Base-by-base conservation (phyloP, 2,329 filamentous ascomycete genomes). In the Moelleriella libera region DNA sequence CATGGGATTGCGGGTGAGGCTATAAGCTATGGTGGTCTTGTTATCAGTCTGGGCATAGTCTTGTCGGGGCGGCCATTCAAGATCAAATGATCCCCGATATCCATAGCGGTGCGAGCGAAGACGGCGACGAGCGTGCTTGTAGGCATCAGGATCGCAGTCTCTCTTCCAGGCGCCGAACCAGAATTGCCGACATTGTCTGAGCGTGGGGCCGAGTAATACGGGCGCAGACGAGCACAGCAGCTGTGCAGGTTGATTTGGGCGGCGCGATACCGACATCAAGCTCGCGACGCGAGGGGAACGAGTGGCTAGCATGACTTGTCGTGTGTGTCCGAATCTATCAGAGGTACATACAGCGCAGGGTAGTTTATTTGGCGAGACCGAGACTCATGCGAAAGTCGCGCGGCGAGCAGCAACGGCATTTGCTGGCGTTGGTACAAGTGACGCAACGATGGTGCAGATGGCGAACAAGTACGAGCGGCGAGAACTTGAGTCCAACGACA, bases 141-240 rank as follows among this genome's bases (percentile, higher is more conserved):
- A 63, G 21, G 62, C 60, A 14, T 69, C 63, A 11, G 62, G 58
- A 51, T 72, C 66, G 30, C 66, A 53, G 43, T 65, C 65, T 31
- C 63, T 65, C 6, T 68, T 64, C 68, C 72, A 76, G 14, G 66
- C 53, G 46, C 65, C 68, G 49, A 77, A 68, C 50, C 72, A 70
- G 50, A 76, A 74, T 37, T 56, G 57, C 37, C 76, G 70, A 54
- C 42, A 50, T 47, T 60, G 59, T 12, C 51, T 47, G 8, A 52
- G 40, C 43, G 44, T 44, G 10, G 49, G 45, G 47, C 46, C 34
- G 43, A 47, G 30, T 5, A 47, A 42, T 12, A 43, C 49, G 4
- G 48, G 40, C 10, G 44, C 9, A 21, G 45, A 47, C 11, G 40
- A 32, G 30, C 14, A 39, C n/a, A 45, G 14, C 28, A 49, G 44